Conservation (phyloP, 2,329 filamentous ascomycete species). For the Fusarium paranaense region DNA sequence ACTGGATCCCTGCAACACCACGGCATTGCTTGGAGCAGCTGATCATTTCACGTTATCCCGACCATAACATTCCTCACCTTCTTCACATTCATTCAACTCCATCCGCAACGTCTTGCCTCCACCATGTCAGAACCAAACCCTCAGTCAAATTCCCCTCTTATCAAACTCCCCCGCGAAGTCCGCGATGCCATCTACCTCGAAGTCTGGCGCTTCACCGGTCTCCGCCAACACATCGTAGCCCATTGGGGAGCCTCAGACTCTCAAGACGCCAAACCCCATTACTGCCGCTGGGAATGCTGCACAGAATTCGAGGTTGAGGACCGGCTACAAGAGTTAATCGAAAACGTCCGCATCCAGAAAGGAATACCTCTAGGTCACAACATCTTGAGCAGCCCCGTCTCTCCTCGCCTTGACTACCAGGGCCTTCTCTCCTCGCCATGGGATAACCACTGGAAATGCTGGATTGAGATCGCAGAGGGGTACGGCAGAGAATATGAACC, state of each 20-base stretch:
- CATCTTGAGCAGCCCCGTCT: rapidly evolving
- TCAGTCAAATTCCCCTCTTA: constrained; percentile 10
- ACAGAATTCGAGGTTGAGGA: constrained; percentile 12
- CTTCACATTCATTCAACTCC: background rate
- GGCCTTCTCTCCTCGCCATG: background rate
- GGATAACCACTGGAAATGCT: constrained; percentile 6
- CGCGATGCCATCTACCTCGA: constrained; percentile 28
- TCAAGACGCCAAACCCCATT: constrained; percentile 1
- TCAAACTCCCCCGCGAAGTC: constrained; percentile 21
- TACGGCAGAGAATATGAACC: background rate
- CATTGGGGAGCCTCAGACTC: background rate
- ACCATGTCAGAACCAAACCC: background rate
- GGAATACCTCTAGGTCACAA: background rate
- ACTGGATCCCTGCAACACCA: background rate
- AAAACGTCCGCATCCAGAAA: background rate
- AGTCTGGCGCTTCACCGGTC: constrained; percentile 17
- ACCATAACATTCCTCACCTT: background rate
- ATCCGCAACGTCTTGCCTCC: background rate
- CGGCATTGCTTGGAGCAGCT: background rate
- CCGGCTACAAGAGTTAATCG: background rate
- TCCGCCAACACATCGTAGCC: constrained; percentile 24
- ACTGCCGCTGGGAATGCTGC: constrained; percentile 24
- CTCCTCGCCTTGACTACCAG: background rate
- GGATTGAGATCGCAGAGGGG: background rate
- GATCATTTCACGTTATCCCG: background rate